phyloP scores from a whole-genome alignment of 1,284 basidiomycete genomes.

The Boletus coffeatus region DNA sequence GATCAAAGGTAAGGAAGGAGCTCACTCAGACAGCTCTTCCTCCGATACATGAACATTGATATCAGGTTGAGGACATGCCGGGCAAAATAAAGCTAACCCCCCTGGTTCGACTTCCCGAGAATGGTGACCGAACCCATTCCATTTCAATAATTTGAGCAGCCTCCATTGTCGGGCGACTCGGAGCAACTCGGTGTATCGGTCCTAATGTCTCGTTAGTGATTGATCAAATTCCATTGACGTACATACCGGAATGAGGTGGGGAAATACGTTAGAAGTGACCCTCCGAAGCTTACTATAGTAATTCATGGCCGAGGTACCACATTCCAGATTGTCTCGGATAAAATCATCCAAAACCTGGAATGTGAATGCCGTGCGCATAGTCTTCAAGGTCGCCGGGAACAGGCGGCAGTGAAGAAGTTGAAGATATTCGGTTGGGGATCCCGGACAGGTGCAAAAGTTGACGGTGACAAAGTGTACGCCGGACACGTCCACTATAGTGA shows the following conservation, averaged over 20 bases:
- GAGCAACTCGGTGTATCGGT: conserved; percentile 10
- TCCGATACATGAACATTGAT: too few species aligned
- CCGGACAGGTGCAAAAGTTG: neutral
- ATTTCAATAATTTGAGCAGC: conserved; percentile 3
- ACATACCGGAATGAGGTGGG: conserved; percentile 15
- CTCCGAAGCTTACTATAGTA: conserved; percentile 20
- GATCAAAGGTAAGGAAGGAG: neutral
- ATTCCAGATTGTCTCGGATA: too few species aligned
- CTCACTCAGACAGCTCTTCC: neutral
- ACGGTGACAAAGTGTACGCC: neutral
- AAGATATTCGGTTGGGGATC: conserved; percentile 10
- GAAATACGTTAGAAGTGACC: conserved; percentile 21
- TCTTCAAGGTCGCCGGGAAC: too few species aligned
- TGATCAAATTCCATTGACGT: too few species aligned
- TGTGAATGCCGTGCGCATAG: too few species aligned
- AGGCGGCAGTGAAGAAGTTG: neutral
- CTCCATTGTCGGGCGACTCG: conserved; percentile 3
- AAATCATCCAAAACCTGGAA: too few species aligned
- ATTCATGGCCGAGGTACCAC: conserved; percentile 25
- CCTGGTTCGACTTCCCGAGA: too few species aligned
- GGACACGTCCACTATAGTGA: neutral
- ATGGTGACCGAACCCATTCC: neutral
- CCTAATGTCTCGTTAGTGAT: neutral
- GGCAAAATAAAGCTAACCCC: too few species aligned
- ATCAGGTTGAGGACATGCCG: conserved; percentile 14